Evolutionary conservation across 148 eudicot species (phyloP), one percentile per base, ranked within the genome.

Genomic region (Simmondsia chinensis): DNA sequence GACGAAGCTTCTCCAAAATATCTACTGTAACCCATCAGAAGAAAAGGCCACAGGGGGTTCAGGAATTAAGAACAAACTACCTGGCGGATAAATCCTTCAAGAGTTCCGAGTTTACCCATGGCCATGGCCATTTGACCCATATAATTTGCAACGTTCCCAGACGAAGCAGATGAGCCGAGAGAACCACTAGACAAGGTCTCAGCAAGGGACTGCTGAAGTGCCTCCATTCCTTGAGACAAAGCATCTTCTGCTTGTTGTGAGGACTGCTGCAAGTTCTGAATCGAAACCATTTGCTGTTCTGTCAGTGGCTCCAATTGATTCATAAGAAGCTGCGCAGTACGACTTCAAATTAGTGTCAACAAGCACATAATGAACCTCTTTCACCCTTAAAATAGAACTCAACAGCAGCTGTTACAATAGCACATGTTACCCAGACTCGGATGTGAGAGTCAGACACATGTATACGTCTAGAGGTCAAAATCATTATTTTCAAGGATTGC

Each of bases 121-220:
- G 77, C 77, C 73, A 72, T 68, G 22, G 77, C 77, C 77, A 72
- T 72, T 55, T 72, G 77, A 27, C 77, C 77, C 73, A 72, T 72
- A 47, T 72, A 72, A 49, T 51, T 72, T 39, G 77, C 77, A 20
- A 72, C 77, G 31, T 72, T 72, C 29, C 77, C 77, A 23, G 77
- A 72, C 18, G 77, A 72, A 31, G 73, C 73, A 2, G 77, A 72
- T 27, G 73, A 63, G 42, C 77, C 77, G 46, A 56, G 73, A 17
- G 55, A 28, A 9, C 70, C 72, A 55, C 73, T 72, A 0, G 77
- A 58, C 43, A 72, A 47, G 4, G 77, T 72, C 63, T 72, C 77
- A n/a, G 77, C 66, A n/a, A 72, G 46, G 20, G 77, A 72, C 21
- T 72, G 77, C 23, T 72, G 77, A 44, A 72, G 29, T 10, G 77